Conservation (phyloP, 257 asterid genomes). For the Osmanthus fragrans region DNA sequence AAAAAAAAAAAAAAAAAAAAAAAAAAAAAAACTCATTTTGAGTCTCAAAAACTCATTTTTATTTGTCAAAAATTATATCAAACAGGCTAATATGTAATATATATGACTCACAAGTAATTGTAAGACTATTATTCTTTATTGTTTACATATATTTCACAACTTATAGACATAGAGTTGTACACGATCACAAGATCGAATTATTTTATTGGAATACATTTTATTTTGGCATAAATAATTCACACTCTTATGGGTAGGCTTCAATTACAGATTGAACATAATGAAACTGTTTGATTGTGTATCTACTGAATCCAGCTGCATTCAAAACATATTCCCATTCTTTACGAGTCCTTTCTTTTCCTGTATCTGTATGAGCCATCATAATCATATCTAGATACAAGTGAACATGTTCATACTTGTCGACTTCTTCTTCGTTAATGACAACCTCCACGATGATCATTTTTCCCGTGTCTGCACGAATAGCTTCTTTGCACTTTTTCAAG, state of each 20-base stretch:
- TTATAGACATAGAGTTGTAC: no score
- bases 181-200: not conserved
- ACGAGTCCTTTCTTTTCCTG: constrained; percentile 49
- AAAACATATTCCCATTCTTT: constrained; percentile 46
- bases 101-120: no score
- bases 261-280: constrained; percentile 38
- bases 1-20: no score
- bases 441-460: constrained; percentile 55
- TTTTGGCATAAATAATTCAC: not conserved
- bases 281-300: constrained; percentile 28
- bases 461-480: constrained; percentile 34
- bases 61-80: no score
- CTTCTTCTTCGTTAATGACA: constrained; percentile 28
- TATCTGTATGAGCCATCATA: constrained; percentile 49
- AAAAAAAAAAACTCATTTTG: no score
- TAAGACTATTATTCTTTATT: no score
- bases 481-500: constrained; percentile 50
- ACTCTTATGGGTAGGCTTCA: constrained; percentile 41
- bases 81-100: no score
- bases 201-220: not conserved
- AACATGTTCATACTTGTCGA: constrained; percentile 26
- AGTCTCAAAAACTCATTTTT: no score
- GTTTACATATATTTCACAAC: no score
- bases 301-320: constrained; percentile 41
- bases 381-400: constrained; percentile 51